phyloP scores from a whole-genome alignment of 2,329 filamentous ascomycete species.

The Trichoderma polysporum region DNA sequence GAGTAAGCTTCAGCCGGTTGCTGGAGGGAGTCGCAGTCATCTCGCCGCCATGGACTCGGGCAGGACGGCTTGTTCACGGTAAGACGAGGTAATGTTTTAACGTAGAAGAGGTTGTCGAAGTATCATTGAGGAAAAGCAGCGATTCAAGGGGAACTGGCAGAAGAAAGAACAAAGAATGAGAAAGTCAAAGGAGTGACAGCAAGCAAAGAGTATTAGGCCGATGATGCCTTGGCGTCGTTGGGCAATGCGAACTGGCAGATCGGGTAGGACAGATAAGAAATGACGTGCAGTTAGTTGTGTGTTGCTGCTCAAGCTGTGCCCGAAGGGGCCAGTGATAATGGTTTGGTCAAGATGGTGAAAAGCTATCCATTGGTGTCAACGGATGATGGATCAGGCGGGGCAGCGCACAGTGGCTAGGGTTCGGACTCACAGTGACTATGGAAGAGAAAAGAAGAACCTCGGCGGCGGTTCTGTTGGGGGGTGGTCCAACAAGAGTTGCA shows the following conservation, averaged over 20 bases:
- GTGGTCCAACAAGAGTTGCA: background rate
- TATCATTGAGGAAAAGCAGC: background rate
- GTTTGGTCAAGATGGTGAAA: conserved; percentile 16
- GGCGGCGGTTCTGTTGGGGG: background rate
- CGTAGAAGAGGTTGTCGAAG: background rate
- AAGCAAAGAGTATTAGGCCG: conserved; percentile 2
- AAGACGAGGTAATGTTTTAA: background rate
- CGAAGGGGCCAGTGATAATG: conserved; percentile 2
- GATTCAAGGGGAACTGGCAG: background rate
- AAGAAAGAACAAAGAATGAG: background rate
- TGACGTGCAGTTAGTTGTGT: conserved; percentile 8
- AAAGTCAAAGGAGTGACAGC: background rate
- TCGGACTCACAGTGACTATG: conserved; percentile 19
- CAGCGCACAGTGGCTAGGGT: background rate
- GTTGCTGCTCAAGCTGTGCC: conserved; percentile 14
- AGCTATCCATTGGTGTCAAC: conserved; percentile 18
- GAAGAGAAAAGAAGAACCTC: background rate
- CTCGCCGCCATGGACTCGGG: conserved; percentile 51
- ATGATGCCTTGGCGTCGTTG: conserved; percentile 9
- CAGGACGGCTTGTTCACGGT: background rate
- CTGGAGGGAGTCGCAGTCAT: conserved; percentile 60
- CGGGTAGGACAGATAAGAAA: conserved; percentile 13
- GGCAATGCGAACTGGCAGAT: conserved; percentile 6
- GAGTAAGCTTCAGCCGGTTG: conserved; percentile 66
- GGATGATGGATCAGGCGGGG: conserved; percentile 13